Evolutionary conservation across 192 early-diverging fungal species (phyloP), one percentile per base, ranked within the genome.

Genomic region (Hyaloraphidium curvatum): DNA sequence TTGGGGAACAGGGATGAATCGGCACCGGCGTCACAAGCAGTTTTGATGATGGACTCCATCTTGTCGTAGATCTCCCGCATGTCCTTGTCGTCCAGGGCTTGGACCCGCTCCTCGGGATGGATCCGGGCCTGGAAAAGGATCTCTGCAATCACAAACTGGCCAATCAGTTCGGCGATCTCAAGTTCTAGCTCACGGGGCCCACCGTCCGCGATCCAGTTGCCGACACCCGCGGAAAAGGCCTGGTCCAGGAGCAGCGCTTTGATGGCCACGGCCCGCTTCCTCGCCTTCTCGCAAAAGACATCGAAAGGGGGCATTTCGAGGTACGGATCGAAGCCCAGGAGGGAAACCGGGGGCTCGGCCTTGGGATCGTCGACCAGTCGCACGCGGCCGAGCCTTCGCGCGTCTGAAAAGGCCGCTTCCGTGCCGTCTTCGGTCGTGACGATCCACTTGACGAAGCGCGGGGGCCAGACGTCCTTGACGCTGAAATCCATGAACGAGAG

Each of bases 181-280:
- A 40, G 2, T 22, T 40, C 21, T 3, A 40, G 21, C 2, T 40
- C 21, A 22, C 3, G 2, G 23, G 23, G 23, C 23, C 19, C 39
- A 19, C 23, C 39, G 60, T 89, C 87, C 0, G 86, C 86, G 11
- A 89, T 67, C 86, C 86, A 90, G 62, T 89, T 90, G 0, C 86
- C 87, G 1, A 90, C 72, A 2, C 87, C 87, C 0, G 84, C 81
- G 0, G 71, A 75, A 53, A 91, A 83, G 3, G 59, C 33, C 43
- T 55, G 22, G 39, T 85, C 78, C 14, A 91, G 68, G 23, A 91
- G 61, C 31, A 88, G 56, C 0, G 79, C 65, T 53, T 91, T 91
- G 55, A 91, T 74, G 0, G 80, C 73, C 21, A 65, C 57, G 0
- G 55, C 58, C 14, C 79, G 61, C 33, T 54, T 55, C 5, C 22